Evolutionary conservation across 192 early-diverging fungal genomes (phyloP).

Genomic region (Backusella luteola): DNA sequence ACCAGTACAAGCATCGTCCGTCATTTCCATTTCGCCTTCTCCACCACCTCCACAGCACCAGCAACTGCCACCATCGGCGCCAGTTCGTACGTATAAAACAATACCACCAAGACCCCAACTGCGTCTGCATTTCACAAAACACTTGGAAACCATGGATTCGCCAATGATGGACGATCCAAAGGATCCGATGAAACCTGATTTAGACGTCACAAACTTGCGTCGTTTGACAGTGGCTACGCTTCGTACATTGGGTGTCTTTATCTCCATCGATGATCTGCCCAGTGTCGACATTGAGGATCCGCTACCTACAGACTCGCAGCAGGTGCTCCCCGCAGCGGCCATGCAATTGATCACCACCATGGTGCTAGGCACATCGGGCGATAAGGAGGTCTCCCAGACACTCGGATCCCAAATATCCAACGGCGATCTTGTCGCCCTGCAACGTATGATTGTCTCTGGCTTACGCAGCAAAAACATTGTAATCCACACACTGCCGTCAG

Average conservation of each 20-base stretch:
- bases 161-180: slow-evolving; percentile 19
- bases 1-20: background rate
- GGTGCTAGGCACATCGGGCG: slow-evolving; percentile 31
- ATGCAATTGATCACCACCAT: slow-evolving; percentile 33
- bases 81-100: background rate
- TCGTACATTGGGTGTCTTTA: slow-evolving; percentile 21
- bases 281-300: slow-evolving; percentile 23
- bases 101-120: slow-evolving; percentile 22
- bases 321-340: slow-evolving; percentile 22
- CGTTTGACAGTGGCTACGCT: slow-evolving; percentile 20
- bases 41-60: background rate
- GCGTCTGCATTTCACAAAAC: slow-evolving; percentile 25
- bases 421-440: slow-evolving; percentile 26
- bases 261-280: slow-evolving; percentile 21
- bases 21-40: background rate
- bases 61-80: background rate
- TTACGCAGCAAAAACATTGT: slow-evolving; percentile 26
- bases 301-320: slow-evolving; percentile 21
- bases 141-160: background rate
- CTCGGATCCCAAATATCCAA: slow-evolving; percentile 32
- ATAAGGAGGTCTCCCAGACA: slow-evolving; percentile 30
- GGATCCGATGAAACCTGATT: slow-evolving; percentile 28
- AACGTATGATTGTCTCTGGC: slow-evolving; percentile 30
- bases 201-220: slow-evolving; percentile 19
- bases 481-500: slow-evolving; percentile 14